phyloP scores from a whole-genome alignment of 345 rosid genomes.

The Raphanus sativus region DNA sequence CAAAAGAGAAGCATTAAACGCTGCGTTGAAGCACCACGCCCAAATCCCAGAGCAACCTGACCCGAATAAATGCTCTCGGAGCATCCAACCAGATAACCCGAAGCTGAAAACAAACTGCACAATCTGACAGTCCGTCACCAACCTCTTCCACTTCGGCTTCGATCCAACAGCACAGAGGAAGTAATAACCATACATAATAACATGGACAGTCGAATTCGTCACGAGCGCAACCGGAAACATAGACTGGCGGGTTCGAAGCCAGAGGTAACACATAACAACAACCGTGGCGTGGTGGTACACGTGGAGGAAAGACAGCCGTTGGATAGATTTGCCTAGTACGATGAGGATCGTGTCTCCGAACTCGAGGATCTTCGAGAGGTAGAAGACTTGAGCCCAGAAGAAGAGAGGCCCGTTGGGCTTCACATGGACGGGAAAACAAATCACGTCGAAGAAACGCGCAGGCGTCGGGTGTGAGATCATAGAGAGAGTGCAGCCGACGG shows the following conservation, averaged over 20 bases:
- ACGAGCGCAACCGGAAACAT: neutral
- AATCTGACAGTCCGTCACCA: neutral
- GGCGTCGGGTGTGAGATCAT: neutral
- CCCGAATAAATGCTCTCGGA: neutral
- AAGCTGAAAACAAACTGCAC: neutral
- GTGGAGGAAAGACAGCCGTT: neutral
- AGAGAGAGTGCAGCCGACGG: neutral
- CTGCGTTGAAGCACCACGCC: neutral
- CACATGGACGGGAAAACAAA: neutral
- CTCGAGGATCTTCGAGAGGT: neutral
- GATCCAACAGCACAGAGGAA: neutral
- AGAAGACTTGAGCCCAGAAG: neutral
- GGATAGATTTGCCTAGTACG: neutral
- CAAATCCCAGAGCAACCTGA: neutral
- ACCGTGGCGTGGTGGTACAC: neutral
- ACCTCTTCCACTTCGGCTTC: neutral
- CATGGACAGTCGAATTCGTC: neutral
- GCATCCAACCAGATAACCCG: neutral
- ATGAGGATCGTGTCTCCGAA: neutral
- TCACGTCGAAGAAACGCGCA: neutral
- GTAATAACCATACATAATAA: neutral
- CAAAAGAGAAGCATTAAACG: neutral
- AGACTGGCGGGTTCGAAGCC: neutral
- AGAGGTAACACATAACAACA: neutral
- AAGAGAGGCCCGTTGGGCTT: neutral